Evolutionary conservation across 306 rosid species (phyloP), one percentile per base, ranked within the genome.

Genomic region (Cicer judaicum): DNA sequence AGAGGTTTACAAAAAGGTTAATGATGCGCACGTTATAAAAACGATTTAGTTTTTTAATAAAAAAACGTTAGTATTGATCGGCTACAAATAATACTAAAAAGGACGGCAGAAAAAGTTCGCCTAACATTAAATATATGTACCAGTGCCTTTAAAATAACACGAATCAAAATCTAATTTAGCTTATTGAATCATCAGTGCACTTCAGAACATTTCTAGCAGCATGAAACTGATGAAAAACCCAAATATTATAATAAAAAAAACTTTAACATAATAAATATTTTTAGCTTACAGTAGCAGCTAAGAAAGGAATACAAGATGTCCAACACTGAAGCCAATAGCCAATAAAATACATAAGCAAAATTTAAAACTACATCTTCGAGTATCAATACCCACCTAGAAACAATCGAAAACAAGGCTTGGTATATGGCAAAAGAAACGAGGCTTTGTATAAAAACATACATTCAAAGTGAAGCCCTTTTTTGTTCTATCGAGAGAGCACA

Each of bases 331-430:
- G 34, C 34, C 34, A 29, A 29, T 41, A 57, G 56, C 82, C 65
- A 64, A 68, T 77, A 57, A 81, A 80, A 81, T 64, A 75, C 71
- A 80, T 53, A 74, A 10, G 75, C 64, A 80, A 77, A 66, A 72
- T 52, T 34, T 34, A 15, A 76, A 62, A 80, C 82, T 73, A 78
- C 64, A 71, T 41, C 84, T 39, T 54, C 49, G 9, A 46, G 70
- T 36, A 52, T 77, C 74, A 74, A 76, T 34, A 66, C 68, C 75
- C 21, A n/a, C 78, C 85, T 63, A 76, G 80, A 66, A 54, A 73
- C 75, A 77, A 83, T 60, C 80, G 74, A 64, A 80, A 80, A 78
- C 52, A 71, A 60, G 69, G 76, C 69, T 59, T 18, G 70, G 41
- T 48, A 2, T 55, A 64, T 47, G 62, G 68, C 57, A 8, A 56